phyloP scores from a whole-genome alignment of 225 moss, liverwort and hornwort species.

The Bryum argenteum region DNA sequence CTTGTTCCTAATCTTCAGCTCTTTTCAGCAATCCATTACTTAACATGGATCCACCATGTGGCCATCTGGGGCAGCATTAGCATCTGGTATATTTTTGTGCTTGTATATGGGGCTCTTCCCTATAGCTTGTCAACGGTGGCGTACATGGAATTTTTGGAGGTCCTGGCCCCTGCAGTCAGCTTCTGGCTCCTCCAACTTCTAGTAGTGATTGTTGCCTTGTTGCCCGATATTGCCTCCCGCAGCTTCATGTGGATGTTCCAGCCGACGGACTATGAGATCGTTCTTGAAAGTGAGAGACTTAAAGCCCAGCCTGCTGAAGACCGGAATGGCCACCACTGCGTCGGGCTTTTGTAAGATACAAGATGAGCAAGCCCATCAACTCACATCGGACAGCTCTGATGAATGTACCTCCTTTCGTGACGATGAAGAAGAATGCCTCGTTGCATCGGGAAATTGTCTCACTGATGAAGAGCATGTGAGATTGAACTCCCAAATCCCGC shows the following conservation, averaged over 20 bases:
- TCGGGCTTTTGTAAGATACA: slow-evolving; percentile 33
- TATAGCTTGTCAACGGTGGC: slow-evolving; percentile 52
- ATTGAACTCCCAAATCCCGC: slow-evolving; percentile 11
- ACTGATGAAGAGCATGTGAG: neutral
- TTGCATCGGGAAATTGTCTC: neutral
- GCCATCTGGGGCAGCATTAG: slow-evolving; percentile 77
- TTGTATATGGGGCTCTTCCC: slow-evolving; percentile 55
- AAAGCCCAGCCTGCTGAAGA: slow-evolving; percentile 8
- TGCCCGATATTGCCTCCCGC: slow-evolving; percentile 55
- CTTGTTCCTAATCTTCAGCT: slow-evolving; percentile 66
- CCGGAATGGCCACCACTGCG: slow-evolving; percentile 31
- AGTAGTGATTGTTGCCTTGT: slow-evolving; percentile 54
- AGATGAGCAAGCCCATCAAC: slow-evolving; percentile 21
- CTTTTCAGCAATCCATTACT: slow-evolving; percentile 48
- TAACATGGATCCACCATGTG: slow-evolving; percentile 76
- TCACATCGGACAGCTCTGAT: slow-evolving; percentile 5
- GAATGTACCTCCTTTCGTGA: slow-evolving; percentile 6
- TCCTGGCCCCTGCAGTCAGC: slow-evolving; percentile 57
- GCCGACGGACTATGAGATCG: slow-evolving; percentile 62
- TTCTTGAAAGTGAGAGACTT: slow-evolving; percentile 40
- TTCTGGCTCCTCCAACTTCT: slow-evolving; percentile 71
- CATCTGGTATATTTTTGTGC: slow-evolving; percentile 69
- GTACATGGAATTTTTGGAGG: slow-evolving; percentile 66
- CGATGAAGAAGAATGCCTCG: slow-evolving; percentile 13
- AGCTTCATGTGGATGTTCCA: slow-evolving; percentile 44